Conservation (phyloP, 495 filamentous ascomycete genomes). For the Neurospora terricola region DNA sequence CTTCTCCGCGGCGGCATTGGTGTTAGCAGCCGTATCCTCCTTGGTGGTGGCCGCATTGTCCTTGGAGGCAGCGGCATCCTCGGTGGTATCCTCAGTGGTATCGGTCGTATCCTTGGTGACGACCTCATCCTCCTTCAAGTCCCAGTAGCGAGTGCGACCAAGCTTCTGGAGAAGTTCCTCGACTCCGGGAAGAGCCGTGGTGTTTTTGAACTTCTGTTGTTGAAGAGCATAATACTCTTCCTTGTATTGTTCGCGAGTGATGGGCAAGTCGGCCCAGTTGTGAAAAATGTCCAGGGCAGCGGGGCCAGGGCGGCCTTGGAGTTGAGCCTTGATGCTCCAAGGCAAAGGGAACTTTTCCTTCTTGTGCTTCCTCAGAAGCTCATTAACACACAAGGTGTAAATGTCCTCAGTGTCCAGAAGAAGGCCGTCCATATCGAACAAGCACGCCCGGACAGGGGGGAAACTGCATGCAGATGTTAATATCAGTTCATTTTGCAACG, state of each 20-base stretch:
- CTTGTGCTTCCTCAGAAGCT: constrained; percentile 63
- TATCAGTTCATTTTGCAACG: constrained; percentile 6
- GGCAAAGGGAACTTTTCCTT: constrained; percentile 70
- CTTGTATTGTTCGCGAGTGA: constrained; percentile 54
- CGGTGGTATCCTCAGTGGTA: no score
- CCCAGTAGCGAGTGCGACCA: constrained; percentile 36
- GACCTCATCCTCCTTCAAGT: constrained; percentile 15
- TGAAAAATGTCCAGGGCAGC: constrained; percentile 44
- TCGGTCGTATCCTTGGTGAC: no score
- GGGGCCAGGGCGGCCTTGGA: constrained; percentile 83
- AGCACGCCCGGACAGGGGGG: constrained; percentile 77
- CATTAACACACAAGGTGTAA: constrained; percentile 76
- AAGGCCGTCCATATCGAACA: constrained; percentile 98
- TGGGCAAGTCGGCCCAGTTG: constrained; percentile 82
- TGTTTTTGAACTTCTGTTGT: constrained; percentile 56
- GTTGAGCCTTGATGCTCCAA: constrained; percentile 87
- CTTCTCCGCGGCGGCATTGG: not conserved
- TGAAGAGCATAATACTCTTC: constrained; percentile 52
- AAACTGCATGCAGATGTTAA: constrained; percentile 33
- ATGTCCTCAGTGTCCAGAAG: constrained; percentile 89
- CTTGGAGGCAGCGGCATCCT: not conserved
- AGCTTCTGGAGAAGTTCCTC: constrained; percentile 51
- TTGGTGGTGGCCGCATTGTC: not conserved
- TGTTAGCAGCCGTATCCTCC: not conserved
- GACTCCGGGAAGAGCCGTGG: constrained; percentile 71